Conservation (phyloP, 129 eudicot genomes). For the Flaveria sonorensis region DNA sequence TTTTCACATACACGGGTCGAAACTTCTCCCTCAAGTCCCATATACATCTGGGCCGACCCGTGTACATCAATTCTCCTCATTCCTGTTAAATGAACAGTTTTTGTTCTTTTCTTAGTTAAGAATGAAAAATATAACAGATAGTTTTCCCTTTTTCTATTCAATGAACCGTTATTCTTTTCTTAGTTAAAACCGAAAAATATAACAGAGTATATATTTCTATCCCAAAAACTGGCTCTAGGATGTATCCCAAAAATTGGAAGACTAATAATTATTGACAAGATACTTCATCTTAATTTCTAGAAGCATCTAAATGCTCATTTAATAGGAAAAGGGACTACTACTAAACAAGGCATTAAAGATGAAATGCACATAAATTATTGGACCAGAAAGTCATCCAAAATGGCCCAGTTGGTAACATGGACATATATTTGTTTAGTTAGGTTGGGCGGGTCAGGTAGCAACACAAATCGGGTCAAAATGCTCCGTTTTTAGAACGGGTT, state of each 20-base stretch:
- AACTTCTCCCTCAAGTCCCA: background rate
- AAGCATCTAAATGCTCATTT: background rate
- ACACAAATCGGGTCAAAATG: background rate
- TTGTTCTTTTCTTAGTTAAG: too few relatives aligned
- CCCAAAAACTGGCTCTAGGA: background rate
- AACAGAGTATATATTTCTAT: too few relatives aligned
- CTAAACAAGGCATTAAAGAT: background rate
- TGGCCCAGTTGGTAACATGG: background rate
- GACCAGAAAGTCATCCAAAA: background rate
- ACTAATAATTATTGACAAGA: background rate
- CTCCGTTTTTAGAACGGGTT: background rate
- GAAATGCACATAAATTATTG: background rate
- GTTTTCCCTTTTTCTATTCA: too few relatives aligned
- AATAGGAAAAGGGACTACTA: background rate
- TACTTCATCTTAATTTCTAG: background rate
- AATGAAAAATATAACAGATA: too few relatives aligned
- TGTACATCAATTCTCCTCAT: background rate
- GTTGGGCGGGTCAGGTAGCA: background rate
- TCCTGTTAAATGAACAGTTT: too few relatives aligned
- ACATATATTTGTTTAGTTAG: background rate
- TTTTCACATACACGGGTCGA: background rate
- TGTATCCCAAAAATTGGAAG: background rate
- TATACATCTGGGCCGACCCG: background rate
- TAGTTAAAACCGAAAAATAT: too few relatives aligned
- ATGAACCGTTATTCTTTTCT: too few relatives aligned